These are phyloP conservation scores for Pleodorina starrii DNA, from an alignment of 139 green algal genomes.

Conservation along the genomic window DNA sequence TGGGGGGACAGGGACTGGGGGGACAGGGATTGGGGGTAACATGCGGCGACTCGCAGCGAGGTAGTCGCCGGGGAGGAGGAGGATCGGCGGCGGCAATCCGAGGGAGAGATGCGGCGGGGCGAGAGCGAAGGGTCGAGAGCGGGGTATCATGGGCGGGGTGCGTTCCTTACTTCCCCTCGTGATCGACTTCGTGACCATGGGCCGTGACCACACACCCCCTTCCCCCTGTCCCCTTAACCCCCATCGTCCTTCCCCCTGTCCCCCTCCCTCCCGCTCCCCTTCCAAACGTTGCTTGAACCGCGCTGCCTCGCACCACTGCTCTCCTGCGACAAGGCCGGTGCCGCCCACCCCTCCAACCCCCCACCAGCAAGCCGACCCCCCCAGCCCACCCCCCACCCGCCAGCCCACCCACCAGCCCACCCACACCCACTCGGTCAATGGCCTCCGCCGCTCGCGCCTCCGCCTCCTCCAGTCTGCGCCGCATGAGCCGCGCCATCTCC, in stretches of 20 bases:
- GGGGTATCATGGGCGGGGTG: no score
- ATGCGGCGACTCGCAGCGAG: background rate
- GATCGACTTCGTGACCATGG: no score
- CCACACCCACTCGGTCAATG: background rate
- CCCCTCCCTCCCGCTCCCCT: background rate
- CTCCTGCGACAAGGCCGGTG: background rate
- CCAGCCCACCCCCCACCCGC: background rate
- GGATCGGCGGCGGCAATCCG: background rate
- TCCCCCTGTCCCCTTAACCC: background rate
- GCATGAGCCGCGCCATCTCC: background rate
- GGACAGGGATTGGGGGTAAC: background rate
- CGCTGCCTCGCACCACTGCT: background rate
- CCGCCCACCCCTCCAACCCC: background rate
- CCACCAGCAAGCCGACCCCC: background rate
- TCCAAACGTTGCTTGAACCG: background rate
- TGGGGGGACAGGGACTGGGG: background rate
- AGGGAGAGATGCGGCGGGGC: no score
- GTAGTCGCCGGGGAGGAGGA: background rate
- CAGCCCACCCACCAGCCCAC: background rate
- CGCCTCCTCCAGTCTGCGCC: conserved; percentile 8
- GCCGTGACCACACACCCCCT: no score
- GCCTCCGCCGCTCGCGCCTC: conserved; percentile 31
- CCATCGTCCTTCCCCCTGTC: background rate
- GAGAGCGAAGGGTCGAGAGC: no score
- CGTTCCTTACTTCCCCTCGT: no score